A percentile compares a stretch with the other conserved stretches of the same genome.
These are phyloP conservation scores for Synchytrium microbalum DNA, from an alignment of 371 early-diverging fungal species.

Conservation along the genomic window DNA sequence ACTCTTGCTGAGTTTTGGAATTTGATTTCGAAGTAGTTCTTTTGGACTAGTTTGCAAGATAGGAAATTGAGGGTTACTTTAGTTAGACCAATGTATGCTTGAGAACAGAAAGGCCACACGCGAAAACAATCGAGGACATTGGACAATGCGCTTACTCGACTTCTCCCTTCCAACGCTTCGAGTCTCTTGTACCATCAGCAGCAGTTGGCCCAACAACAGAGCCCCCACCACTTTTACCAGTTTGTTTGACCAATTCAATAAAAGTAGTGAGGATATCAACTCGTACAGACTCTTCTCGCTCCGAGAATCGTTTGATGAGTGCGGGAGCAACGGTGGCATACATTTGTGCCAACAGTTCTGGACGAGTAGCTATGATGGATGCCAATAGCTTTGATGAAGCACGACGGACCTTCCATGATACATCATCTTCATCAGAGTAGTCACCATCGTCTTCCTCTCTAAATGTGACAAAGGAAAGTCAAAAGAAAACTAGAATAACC, in stretches of 20 bases:
- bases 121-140: neutral
- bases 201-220: neutral
- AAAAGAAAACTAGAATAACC: conserved; percentile 4
- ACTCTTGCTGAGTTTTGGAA: conserved; percentile 57
- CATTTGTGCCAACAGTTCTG: conserved; percentile 55
- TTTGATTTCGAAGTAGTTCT: conserved; percentile 36
- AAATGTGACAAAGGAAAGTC: conserved; percentile 11
- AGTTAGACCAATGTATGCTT: neutral
- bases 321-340: conserved; percentile 61
- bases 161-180: neutral
- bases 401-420: conserved; percentile 88
- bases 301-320: conserved; percentile 73
- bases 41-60: conserved; percentile 14
- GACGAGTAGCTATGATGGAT: conserved; percentile 58
- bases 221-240: conserved; percentile 43
- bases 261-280: conserved; percentile 75
- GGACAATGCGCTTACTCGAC: neutral
- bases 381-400: conserved; percentile 73
- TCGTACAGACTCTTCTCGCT: conserved; percentile 87
- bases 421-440: conserved; percentile 65
- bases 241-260: conserved; percentile 62
- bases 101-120: too few relatives aligned
- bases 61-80: conserved; percentile 5
- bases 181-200: neutral
- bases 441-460: conserved; percentile 25